phyloP scores from a whole-genome alignment of 2,329 filamentous ascomycete species.

The Scedosporium dehoogii region DNA sequence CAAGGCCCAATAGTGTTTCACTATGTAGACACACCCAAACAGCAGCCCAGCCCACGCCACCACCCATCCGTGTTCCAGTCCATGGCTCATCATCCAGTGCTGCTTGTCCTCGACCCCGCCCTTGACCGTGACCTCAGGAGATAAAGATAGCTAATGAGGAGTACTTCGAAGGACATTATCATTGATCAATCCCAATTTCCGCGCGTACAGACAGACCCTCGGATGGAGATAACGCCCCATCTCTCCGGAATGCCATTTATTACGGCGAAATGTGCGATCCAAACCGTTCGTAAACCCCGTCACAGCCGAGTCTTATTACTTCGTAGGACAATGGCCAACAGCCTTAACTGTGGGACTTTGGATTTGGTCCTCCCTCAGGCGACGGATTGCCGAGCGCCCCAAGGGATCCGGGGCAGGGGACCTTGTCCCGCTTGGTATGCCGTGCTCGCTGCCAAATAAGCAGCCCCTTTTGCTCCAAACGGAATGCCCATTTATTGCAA shows the following conservation, averaged over 20 bases:
- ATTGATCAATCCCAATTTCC: too few species aligned
- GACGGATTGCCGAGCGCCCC: not conserved
- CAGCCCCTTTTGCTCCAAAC: not conserved
- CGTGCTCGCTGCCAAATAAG: not conserved
- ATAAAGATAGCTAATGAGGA: too few species aligned
- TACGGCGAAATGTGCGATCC: too few species aligned
- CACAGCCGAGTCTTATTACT: too few species aligned
- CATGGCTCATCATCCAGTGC: too few species aligned
- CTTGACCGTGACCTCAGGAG: too few species aligned
- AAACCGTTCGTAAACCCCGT: too few species aligned
- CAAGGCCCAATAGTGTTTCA: not conserved
- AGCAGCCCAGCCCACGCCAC: not conserved
- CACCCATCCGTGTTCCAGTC: not conserved
- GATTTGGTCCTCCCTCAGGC: not conserved
- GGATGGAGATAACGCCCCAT: too few species aligned
- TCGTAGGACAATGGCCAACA: not conserved
- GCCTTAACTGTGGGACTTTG: not conserved
- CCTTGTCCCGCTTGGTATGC: not conserved
- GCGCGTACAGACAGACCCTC: too few species aligned
- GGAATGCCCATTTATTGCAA: not conserved
- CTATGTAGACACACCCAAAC: not conserved
- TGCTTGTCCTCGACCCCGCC: too few species aligned
- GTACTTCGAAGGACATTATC: too few species aligned
- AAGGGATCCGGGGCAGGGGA: not conserved
- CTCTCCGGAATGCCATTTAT: too few species aligned